Conservation (phyloP, 495 filamentous ascomycete genomes). For the Lasiosphaeria miniovina region DNA sequence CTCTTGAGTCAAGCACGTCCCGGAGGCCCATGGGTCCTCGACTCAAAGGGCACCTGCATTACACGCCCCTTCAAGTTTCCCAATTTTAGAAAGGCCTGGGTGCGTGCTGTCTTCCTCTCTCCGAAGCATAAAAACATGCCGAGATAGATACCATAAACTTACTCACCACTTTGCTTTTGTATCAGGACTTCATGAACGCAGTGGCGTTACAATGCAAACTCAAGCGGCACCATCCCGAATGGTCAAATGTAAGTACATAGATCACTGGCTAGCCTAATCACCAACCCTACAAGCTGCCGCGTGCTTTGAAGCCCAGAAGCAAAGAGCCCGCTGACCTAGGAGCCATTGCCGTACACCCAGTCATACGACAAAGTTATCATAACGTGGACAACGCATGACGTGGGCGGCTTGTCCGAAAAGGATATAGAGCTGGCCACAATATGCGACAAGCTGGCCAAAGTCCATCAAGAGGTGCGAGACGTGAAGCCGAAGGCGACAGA, state of each 20-base stretch:
- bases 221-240: constrained; percentile 61
- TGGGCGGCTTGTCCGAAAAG: constrained; percentile 64
- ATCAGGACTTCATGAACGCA: constrained; percentile 60
- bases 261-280: no score
- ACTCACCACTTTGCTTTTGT: no score
- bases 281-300: no score
- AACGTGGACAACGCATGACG: constrained; percentile 73
- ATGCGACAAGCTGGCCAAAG: constrained; percentile 59
- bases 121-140: no score
- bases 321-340: neutral
- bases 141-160: neutral
- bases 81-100: no score
- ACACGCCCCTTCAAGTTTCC: no score
- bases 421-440: constrained; percentile 63
- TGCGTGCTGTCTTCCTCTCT: no score
- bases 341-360: constrained; percentile 29
- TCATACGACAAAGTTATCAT: constrained; percentile 60
- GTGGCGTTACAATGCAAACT: constrained; percentile 54
- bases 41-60: no score
- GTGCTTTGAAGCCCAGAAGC: neutral
- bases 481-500: constrained; percentile 10
- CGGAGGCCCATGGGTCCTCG: no score
- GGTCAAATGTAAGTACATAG: constrained; percentile 53
- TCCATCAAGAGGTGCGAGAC: constrained; percentile 47
- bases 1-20: no score